These are phyloP conservation scores for Madurella fahalii DNA, from an alignment of 2,329 filamentous ascomycete species.

Conservation along the genomic window DNA sequence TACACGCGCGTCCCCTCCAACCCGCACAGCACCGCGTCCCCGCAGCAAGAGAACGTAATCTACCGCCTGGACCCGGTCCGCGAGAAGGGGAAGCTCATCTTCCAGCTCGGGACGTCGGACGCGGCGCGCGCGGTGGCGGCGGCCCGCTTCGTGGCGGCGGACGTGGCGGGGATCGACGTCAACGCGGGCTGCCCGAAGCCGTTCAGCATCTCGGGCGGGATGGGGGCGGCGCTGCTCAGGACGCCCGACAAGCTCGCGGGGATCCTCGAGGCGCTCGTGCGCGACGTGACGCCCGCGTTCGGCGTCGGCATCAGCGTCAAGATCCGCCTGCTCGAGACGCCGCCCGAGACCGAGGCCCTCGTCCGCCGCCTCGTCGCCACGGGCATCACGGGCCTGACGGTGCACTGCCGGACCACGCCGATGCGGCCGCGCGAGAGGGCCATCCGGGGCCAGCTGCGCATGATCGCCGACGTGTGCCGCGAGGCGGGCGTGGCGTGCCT, in stretches of 20 bases:
- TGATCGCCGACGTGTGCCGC: constrained; percentile 76
- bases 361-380: constrained; percentile 77
- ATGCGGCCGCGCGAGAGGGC: constrained; percentile 90
- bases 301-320: constrained; percentile 96
- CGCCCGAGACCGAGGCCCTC: constrained; percentile 69
- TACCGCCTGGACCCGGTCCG: constrained; percentile 76
- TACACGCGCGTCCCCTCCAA: constrained; percentile 75
- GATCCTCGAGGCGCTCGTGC: constrained; percentile 79
- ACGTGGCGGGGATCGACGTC: constrained; percentile 92
- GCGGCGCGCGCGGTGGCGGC: constrained; percentile 80
- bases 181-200: constrained; percentile 98
- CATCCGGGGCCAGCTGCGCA: constrained; percentile 77
- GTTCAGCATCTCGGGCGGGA: constrained; percentile 88
- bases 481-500: constrained; percentile 85
- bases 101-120: constrained; percentile 85
- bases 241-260: constrained; percentile 79
- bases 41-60: constrained; percentile 59
- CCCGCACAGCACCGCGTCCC: constrained; percentile 51
- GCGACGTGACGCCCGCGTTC: constrained; percentile 69
- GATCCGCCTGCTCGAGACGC: constrained; percentile 79
- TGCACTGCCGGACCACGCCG: constrained; percentile 93
- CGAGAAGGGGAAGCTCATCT: constrained; percentile 74
- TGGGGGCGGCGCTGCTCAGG: constrained; percentile 87
- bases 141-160: constrained; percentile 74
- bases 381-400: constrained; percentile 85